Evolutionary conservation across 2,329 filamentous ascomycete species (phyloP).

Genomic region (Paraphoma chrysanthemicola): DNA sequence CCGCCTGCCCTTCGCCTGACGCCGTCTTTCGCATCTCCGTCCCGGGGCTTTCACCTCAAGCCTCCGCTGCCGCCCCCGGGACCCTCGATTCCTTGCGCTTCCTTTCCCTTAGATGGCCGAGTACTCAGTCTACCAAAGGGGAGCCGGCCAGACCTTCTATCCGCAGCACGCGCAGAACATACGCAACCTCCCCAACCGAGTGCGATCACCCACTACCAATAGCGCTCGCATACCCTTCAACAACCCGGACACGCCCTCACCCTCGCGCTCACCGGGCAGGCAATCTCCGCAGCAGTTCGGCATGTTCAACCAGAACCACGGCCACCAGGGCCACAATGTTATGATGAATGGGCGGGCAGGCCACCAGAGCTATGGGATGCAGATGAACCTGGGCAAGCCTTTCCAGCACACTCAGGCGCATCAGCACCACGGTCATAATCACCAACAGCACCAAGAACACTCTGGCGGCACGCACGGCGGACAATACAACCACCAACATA

Average conservation of each 20-base stretch:
- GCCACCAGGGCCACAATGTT: conserved; percentile 74
- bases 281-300: conserved; percentile 58
- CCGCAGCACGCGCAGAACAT: conserved; percentile 59
- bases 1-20: conserved; percentile 53
- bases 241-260: conserved; percentile 61
- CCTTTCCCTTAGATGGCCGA: conserved; percentile 69
- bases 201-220: conserved; percentile 55
- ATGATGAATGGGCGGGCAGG: conserved; percentile 76
- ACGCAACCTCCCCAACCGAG: conserved; percentile 55
- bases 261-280: conserved; percentile 63
- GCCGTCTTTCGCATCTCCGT: conserved; percentile 24
- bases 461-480: conserved; percentile 57
- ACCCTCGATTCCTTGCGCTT: conserved; percentile 25
- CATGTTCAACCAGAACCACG: conserved; percentile 74
- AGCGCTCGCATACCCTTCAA: conserved; percentile 53
- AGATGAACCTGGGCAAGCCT: conserved; percentile 72
- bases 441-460: conserved; percentile 68
- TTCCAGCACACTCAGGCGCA: conserved; percentile 66
- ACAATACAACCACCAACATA: conserved; percentile 68
- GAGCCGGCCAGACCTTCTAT: conserved; percentile 67
- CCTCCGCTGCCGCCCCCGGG: conserved; percentile 41
- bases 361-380: conserved; percentile 61
- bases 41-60: conserved; percentile 31
- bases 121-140: conserved; percentile 68
- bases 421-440: conserved; percentile 60